These are phyloP conservation scores for Triangularia setosa DNA, from an alignment of 2,329 filamentous ascomycete genomes.

Conservation along the genomic window DNA sequence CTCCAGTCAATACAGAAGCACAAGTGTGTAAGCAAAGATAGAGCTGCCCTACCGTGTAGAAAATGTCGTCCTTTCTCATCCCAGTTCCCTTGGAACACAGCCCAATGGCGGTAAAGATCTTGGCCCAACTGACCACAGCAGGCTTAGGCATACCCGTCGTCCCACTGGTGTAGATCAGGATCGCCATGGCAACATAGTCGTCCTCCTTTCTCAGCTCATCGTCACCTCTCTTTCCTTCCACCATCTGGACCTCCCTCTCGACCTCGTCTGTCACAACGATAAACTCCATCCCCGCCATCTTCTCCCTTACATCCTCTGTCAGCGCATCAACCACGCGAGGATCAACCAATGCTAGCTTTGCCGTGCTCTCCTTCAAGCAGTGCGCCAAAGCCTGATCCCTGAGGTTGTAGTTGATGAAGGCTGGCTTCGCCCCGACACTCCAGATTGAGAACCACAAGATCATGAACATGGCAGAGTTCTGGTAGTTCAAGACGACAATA, in stretches of 20 bases:
- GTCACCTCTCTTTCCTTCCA: slow-evolving; percentile 52
- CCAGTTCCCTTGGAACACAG: slow-evolving; percentile 54
- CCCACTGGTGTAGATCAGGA: slow-evolving; percentile 80
- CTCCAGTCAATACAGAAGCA: not conserved
- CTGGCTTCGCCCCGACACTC: slow-evolving; percentile 76
- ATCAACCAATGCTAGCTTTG: slow-evolving; percentile 67
- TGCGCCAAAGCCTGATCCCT: slow-evolving; percentile 67
- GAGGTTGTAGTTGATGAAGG: slow-evolving; percentile 85
- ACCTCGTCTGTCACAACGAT: slow-evolving; percentile 56
- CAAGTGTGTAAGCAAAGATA: not conserved
- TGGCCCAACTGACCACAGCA: slow-evolving; percentile 68
- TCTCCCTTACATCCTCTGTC: slow-evolving; percentile 51
- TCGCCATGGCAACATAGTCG: slow-evolving; percentile 55
- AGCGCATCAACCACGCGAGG: slow-evolving; percentile 51
- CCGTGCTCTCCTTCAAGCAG: slow-evolving; percentile 63
- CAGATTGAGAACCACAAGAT: slow-evolving; percentile 75
- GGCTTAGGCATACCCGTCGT: slow-evolving; percentile 82
- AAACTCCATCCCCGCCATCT: slow-evolving; percentile 51
- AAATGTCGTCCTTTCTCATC: slow-evolving; percentile 57
- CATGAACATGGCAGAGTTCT: slow-evolving; percentile 74
- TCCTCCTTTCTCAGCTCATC: slow-evolving; percentile 53
- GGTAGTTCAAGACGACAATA: slow-evolving; percentile 77
- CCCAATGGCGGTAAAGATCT: slow-evolving; percentile 51
- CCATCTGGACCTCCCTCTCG: slow-evolving; percentile 49
- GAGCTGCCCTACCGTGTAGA: slow-evolving; percentile 61